These are phyloP conservation scores for Globisporangium cederbergense DNA, from an alignment of 352 stramenopile species.

Conservation along the genomic window DNA sequence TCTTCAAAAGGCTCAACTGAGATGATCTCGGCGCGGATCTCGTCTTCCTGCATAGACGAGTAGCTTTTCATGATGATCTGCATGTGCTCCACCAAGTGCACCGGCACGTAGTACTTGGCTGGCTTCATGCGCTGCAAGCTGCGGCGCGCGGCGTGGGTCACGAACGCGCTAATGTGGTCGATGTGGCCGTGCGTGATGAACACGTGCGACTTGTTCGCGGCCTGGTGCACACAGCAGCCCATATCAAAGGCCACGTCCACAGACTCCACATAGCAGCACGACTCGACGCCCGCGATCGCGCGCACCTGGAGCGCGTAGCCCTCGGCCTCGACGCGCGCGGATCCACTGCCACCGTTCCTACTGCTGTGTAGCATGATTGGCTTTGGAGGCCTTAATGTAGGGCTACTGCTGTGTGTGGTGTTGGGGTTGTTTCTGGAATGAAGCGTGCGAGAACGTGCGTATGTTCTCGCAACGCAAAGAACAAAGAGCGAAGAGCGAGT, in stretches of 20 bases:
- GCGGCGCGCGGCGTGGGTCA: constrained; percentile 57
- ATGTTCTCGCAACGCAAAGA: no score
- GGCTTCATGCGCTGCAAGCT: constrained; percentile 47
- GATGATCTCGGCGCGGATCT: constrained; percentile 49
- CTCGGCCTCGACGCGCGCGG: constrained; percentile 29
- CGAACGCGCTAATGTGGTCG: constrained; percentile 74
- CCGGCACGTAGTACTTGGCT: constrained; percentile 66
- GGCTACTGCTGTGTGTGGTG: no score
- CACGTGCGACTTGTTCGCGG: constrained; percentile 62
- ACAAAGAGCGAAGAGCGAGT: no score
- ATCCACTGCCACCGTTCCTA: neutral
- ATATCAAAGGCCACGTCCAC: constrained; percentile 80
- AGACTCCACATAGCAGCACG: constrained; percentile 69
- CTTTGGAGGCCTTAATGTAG: neutral
- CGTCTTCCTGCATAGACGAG: constrained; percentile 58
- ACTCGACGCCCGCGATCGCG: constrained; percentile 71
- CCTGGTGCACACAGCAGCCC: constrained; percentile 43
- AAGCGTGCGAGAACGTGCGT: no score
- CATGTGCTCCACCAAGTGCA: constrained; percentile 47
- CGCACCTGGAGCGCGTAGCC: constrained; percentile 57
- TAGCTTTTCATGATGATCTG: constrained; percentile 50
- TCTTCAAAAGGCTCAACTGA: constrained; percentile 46
- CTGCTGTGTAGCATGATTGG: neutral
- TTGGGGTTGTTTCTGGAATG: no score
- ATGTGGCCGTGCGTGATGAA: constrained; percentile 88